Percentiles rank a stretch among this genome's conserved stretches.
phyloP scores from a whole-genome alignment of 1,139 yeast species.

The Sugiyamaella novakii region DNA sequence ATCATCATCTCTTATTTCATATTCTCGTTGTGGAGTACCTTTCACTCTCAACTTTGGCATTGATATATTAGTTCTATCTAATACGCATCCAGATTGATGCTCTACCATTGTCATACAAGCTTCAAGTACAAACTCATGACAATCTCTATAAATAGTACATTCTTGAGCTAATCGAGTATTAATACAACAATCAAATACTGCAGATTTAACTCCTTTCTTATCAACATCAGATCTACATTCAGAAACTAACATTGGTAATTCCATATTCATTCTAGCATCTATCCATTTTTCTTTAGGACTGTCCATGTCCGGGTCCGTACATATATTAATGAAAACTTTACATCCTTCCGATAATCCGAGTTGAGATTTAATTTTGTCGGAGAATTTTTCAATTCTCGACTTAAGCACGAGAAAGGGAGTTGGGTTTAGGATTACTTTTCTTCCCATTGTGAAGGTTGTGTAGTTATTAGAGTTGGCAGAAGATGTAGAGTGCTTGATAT shows the following conservation, averaged over 20 bases:
- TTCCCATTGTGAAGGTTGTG: conserved; percentile 9
- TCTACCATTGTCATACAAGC: conserved; percentile 43
- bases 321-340: conserved; percentile 78
- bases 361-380: conserved; percentile 32
- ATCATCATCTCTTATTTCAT: conserved; percentile 16
- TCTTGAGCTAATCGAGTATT: conserved; percentile 39
- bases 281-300: conserved; percentile 45
- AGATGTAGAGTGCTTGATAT: too few species aligned
- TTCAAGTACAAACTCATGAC: conserved; percentile 64
- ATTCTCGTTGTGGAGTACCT: conserved; percentile 31
- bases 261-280: conserved; percentile 61
- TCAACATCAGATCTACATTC: conserved; percentile 56
- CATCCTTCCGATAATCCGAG: conserved; percentile 42
- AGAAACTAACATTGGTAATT: conserved; percentile 75
- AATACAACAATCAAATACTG: conserved; percentile 70
- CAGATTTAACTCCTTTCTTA: conserved; percentile 65
- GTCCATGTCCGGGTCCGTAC: conserved; percentile 59
- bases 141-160: conserved; percentile 60
- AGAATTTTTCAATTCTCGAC: conserved; percentile 50
- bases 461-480: too few species aligned
- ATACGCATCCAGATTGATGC: conserved; percentile 30
- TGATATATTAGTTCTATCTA: conserved; percentile 33
- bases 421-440: conserved; percentile 45
- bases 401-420: conserved; percentile 67
- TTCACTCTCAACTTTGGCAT: conserved; percentile 39